Conservation (phyloP, 768 basidiomycete genomes). For the Leccinum disarticulatum region DNA sequence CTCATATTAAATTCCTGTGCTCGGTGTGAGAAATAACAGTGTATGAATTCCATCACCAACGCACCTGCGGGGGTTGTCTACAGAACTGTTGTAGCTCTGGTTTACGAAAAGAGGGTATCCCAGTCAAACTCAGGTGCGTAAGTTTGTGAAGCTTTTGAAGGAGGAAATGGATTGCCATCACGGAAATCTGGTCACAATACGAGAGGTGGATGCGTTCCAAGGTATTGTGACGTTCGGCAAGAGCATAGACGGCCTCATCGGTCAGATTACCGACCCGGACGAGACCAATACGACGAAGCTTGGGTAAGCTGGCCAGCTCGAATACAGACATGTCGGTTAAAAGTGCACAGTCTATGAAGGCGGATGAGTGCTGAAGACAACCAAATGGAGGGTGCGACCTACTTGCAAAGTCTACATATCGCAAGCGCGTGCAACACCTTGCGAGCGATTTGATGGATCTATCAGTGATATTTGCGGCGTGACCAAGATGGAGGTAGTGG, state of each 20-base stretch:
- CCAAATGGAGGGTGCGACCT: conserved; percentile 31
- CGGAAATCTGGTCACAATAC: conserved; percentile 94
- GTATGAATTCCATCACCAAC: conserved; percentile 26
- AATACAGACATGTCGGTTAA: conserved; percentile 94
- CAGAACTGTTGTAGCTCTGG: conserved; percentile 88
- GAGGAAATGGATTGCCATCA: conserved; percentile 88
- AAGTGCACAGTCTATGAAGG: conserved; percentile 66
- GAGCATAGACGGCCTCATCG: conserved; percentile 87
- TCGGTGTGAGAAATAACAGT: conserved; percentile 3
- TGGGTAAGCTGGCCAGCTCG: conserved; percentile 83
- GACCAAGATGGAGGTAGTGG: conserved; percentile 94
- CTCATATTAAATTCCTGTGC: conserved; percentile 85
- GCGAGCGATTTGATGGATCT: conserved; percentile 81
- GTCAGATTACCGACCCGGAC: conserved; percentile 92
- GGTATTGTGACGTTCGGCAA: conserved; percentile 81
- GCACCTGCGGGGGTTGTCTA: conserved; percentile 79
- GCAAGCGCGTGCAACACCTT: conserved; percentile 80
- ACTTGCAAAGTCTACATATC: conserved; percentile 98
- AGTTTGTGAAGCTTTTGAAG: conserved; percentile 86
- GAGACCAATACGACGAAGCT: conserved; percentile 91
- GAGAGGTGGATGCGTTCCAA: conserved; percentile 96
- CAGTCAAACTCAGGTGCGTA: conserved; percentile 95
- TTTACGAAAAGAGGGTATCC: conserved; percentile 88
- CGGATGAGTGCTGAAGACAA: conserved; percentile 10
- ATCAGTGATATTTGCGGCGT: conserved; percentile 88